Evolutionary conservation across 1,284 basidiomycete species (phyloP).

Genomic region (Trichosporon coremiiforme): DNA sequence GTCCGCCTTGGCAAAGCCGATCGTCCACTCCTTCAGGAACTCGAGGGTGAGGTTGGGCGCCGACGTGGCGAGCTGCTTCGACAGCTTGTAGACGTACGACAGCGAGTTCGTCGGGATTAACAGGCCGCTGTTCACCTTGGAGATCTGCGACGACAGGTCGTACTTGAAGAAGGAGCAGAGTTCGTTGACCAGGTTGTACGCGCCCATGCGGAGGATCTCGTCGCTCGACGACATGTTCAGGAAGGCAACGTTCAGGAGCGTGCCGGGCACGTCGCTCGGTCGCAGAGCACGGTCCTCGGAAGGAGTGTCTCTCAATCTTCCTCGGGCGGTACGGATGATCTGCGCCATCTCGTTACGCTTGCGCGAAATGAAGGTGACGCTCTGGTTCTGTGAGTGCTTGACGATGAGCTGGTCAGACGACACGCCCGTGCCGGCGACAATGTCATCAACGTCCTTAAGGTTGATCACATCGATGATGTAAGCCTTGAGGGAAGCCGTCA

Average conservation of each 20-base stretch:
- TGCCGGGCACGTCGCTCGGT: conserved; percentile 78
- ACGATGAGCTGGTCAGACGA: conserved; percentile 80
- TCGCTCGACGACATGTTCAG: conserved; percentile 72
- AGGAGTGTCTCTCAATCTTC: conserved; percentile 57
- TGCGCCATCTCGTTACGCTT: conserved; percentile 69
- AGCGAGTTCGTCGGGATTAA: conserved; percentile 72
- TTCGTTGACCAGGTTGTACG: conserved; percentile 74
- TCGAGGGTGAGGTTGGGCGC: conserved; percentile 80
- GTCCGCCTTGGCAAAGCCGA: conserved; percentile 62
- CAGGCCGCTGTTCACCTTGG: conserved; percentile 69
- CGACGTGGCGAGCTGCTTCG: conserved; percentile 70
- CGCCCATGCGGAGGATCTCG: conserved; percentile 72
- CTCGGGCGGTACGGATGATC: conserved; percentile 46
- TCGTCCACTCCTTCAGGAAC: conserved; percentile 78
- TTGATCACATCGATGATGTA: conserved; percentile 53
- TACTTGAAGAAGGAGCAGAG: conserved; percentile 76
- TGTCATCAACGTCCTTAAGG: conserved; percentile 72
- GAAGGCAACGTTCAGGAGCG: conserved; percentile 77
- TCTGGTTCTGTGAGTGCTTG: conserved; percentile 58
- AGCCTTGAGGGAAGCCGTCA: conserved; percentile 43
- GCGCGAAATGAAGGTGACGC: conserved; percentile 46
- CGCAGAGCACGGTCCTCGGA: conserved; percentile 68
- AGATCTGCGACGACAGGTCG: conserved; percentile 67
- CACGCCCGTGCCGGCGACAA: conserved; percentile 74
- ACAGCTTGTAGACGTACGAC: conserved; percentile 67